These are phyloP conservation scores for Dictyostelium brefeldianum DNA, from an alignment of 78 protist genomes.

Conservation along the genomic window DNA sequence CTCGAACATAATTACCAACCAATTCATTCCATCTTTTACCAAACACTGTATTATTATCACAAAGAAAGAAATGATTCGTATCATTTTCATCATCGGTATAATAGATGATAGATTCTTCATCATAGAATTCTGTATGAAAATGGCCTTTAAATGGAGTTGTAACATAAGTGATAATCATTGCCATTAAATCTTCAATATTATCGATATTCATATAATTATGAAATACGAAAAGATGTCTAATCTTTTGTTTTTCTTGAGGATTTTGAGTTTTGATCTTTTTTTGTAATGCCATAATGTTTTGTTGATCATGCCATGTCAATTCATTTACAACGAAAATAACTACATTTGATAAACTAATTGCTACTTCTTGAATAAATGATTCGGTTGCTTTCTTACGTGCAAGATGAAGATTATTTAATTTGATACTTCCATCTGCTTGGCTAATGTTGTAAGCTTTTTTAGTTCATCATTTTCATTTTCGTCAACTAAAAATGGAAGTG, in stretches of 20 bases:
- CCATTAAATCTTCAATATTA: background rate
- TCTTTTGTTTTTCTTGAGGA: background rate
- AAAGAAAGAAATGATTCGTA: background rate
- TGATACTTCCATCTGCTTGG: background rate
- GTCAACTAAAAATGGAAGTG: background rate
- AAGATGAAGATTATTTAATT: background rate
- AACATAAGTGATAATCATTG: background rate
- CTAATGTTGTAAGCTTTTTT: background rate
- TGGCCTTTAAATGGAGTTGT: background rate
- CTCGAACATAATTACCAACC: background rate
- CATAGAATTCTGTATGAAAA: background rate
- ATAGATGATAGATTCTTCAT: background rate
- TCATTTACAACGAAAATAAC: constrained; percentile 7
- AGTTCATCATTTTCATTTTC: background rate
- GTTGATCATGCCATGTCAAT: background rate
- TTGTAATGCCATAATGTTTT: background rate
- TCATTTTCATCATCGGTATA: background rate
- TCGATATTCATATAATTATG: background rate
- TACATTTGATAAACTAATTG: background rate
- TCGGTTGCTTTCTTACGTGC: constrained; percentile 6
- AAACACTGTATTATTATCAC: background rate
- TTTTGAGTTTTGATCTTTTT: background rate
- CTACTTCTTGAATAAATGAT: background rate
- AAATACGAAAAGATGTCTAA: background rate
- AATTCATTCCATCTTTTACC: background rate